phyloP scores from a whole-genome alignment of 202 grass and related monocot genomes.

The Carex arenaria region DNA sequence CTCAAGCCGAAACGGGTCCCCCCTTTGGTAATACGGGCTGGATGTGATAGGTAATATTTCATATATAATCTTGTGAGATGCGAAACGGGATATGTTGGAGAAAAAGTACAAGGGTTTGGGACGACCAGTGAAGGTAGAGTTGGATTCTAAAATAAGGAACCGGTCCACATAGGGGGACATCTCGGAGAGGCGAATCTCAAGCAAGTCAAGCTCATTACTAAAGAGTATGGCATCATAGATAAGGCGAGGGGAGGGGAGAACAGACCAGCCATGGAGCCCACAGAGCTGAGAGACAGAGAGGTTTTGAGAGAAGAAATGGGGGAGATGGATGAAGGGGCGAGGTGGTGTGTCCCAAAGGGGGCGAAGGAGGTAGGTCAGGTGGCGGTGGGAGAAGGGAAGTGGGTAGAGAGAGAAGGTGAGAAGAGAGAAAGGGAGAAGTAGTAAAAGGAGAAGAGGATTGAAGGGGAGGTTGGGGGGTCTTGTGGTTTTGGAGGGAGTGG shows the following conservation, averaged over 20 bases:
- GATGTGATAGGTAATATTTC: conserved; percentile 45
- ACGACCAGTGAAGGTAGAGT: conserved; percentile 82
- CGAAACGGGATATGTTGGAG: conserved; percentile 47
- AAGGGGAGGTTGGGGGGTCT: not conserved
- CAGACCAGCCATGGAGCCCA: conserved; percentile 67
- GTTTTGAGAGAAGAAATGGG: conserved; percentile 78
- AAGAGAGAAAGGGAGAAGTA: conserved; percentile 7
- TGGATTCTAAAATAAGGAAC: conserved; percentile 87
- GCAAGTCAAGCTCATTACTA: conserved; percentile 84
- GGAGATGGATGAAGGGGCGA: conserved; percentile 59
- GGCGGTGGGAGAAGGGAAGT: conserved; percentile 10
- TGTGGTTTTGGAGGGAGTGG: not conserved
- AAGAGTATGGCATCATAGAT: conserved; percentile 83
- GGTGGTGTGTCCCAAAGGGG: conserved; percentile 88
- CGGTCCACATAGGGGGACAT: conserved; percentile 64
- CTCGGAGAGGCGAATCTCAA: conserved; percentile 80
- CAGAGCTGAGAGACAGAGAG: conserved; percentile 57
- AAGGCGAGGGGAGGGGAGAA: conserved; percentile 52
- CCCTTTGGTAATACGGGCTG: conserved; percentile 17
- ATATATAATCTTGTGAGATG: conserved; percentile 65
- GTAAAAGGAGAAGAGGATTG: conserved; percentile 4
- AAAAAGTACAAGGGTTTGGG: conserved; percentile 53
- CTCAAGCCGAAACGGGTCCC: conserved; percentile 64
- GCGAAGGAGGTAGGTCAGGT: conserved; percentile 76
- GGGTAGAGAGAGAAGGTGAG: conserved; percentile 5